Conservation (phyloP, 1,139 yeast genomes). For the Sugiyamaella castrensis region DNA sequence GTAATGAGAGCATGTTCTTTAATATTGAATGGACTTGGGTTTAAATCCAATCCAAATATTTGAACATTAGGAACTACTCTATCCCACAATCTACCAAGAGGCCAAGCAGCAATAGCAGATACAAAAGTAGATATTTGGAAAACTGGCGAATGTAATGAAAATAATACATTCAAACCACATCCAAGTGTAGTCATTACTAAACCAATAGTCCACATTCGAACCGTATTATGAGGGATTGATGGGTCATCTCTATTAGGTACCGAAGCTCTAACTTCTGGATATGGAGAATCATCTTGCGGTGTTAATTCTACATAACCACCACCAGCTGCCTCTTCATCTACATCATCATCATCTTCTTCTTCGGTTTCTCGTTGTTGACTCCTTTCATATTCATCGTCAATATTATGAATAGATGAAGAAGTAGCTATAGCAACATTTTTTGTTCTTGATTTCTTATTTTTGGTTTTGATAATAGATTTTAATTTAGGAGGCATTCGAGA, state of each 20-base stretch:
- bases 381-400: not conserved
- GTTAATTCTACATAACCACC: constrained; percentile 41
- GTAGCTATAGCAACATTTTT: not conserved
- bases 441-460: not conserved
- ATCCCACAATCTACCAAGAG: constrained; percentile 55
- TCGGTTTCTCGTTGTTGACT: not conserved
- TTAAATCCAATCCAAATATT: constrained; percentile 46
- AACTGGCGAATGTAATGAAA: constrained; percentile 58
- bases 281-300: constrained; percentile 54
- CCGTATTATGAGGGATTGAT: constrained; percentile 54
- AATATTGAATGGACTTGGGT: constrained; percentile 62
- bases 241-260: constrained; percentile 62
- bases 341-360: not conserved
- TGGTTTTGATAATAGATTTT: too few relatives aligned
- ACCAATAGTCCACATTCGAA: constrained; percentile 59
- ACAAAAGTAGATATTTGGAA: constrained; percentile 54
- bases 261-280: constrained; percentile 68
- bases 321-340: not conserved
- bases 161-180: constrained; percentile 57
- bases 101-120: constrained; percentile 61
- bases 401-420: not conserved
- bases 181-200: constrained; percentile 55
- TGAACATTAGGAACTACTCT: constrained; percentile 46
- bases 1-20: constrained; percentile 66
- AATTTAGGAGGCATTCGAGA: not conserved